These are phyloP conservation scores for Chlamydomonas eustigma DNA, from an alignment of 139 green algal genomes.

Conservation along the genomic window DNA sequence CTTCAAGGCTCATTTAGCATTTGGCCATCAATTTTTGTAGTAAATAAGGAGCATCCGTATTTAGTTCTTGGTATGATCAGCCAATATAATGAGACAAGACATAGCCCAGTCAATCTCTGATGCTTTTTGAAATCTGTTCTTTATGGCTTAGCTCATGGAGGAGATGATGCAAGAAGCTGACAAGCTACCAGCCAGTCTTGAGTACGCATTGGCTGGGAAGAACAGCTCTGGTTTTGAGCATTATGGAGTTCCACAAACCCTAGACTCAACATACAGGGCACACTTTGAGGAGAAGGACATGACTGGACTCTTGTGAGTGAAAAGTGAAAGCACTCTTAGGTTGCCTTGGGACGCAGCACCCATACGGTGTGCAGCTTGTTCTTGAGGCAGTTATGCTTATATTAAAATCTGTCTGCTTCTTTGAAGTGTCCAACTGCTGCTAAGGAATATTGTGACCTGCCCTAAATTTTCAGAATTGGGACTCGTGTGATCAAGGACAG, in stretches of 20 bases:
- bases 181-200: neutral
- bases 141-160: slow-evolving; percentile 21
- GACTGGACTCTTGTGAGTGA: neutral
- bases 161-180: slow-evolving; percentile 15
- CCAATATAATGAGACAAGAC: too few relatives aligned
- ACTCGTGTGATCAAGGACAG: slow-evolving; percentile 38
- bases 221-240: neutral
- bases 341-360: too few relatives aligned
- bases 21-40: too few relatives aligned
- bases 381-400: too few relatives aligned
- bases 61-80: too few relatives aligned
- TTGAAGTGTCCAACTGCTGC: neutral
- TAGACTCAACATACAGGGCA: slow-evolving; percentile 28
- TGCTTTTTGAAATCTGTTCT: too few relatives aligned
- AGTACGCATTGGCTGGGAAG: neutral
- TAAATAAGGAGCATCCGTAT: too few relatives aligned
- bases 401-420: too few relatives aligned
- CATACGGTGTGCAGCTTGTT: too few relatives aligned
- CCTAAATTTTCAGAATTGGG: slow-evolving; percentile 32
- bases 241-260: neutral
- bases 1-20: too few relatives aligned
- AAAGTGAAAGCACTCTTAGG: too few relatives aligned
- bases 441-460: neutral
- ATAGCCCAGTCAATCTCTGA: too few relatives aligned
- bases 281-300: slow-evolving; percentile 15